Base-by-base conservation (phyloP, 805 yeast species). In the Teunomyces tritomae region DNA sequence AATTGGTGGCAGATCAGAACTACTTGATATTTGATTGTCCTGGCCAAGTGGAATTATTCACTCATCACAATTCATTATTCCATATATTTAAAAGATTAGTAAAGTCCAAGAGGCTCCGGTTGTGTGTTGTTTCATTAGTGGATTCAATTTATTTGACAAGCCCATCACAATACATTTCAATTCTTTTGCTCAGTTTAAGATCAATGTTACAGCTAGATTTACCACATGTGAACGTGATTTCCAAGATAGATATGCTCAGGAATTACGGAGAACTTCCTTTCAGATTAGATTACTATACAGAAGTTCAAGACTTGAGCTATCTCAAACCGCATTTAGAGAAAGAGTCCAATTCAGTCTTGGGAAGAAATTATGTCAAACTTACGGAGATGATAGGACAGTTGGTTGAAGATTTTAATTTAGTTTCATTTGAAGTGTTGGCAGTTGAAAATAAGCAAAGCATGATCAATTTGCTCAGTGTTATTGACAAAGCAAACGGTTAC, bases 401-500 rank as follows among this genome's bases (percentile, higher is more conserved):
- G 36, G 85, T 94, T 1, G 85, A 85, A 46, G 97, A 92, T 62
- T 94, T 87, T 65, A 87, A 89, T 39, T 71, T 94, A 46, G 95
- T 94, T 0, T 83, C 87, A 3, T 94, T 87, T 61, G 96, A 89
- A 58, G 99, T 94, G 1, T 67, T 94, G 37, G 81, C 96, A 0
- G 86, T 94, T 3, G 98, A 94, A 58, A 95, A 94, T 64, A 94
- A 94, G 60, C 82, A 83, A 50, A 83, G 94, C 28, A 94, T 94
- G 98, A 91, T 94, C 28, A 78, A 85, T 44, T 66, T 94, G 32
- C 75, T 94, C 39, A 76, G 86, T 11, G 73, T 81, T 1, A 81
- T 94, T 8, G 99, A 94, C 61, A 91, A 87, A 62, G 92, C 97
- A 2, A 88, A 85, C 57, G 99, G 99, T 0, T 94, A 94, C 62